A percentile compares a stretch with the other conserved stretches of the same genome.
These are phyloP conservation scores for Skeletonema menzelii DNA, from an alignment of 108 stramenopile genomes.

Conservation along the genomic window DNA sequence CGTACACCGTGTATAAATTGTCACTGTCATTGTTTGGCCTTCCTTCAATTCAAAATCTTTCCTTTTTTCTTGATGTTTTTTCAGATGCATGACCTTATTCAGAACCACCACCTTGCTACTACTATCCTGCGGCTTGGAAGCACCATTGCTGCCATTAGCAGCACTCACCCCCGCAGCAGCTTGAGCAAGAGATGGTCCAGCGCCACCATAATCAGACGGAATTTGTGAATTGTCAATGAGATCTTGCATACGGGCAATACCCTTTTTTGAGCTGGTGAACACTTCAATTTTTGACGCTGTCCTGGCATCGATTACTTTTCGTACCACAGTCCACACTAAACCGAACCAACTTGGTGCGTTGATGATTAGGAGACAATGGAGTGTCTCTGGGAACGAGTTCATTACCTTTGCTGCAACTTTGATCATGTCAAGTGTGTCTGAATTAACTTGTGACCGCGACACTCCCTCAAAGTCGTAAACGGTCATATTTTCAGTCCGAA, in stretches of 20 bases:
- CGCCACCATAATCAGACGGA: slow-evolving; percentile 37
- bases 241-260: slow-evolving; percentile 28
- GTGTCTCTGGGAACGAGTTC: slow-evolving; percentile 42
- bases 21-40: slow-evolving; percentile 17
- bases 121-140: not conserved
- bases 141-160: not conserved
- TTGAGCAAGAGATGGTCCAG: slow-evolving; percentile 28
- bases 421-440: slow-evolving; percentile 43
- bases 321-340: slow-evolving; percentile 34
- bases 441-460: slow-evolving; percentile 19
- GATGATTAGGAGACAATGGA: slow-evolving; percentile 41
- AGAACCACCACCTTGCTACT: slow-evolving; percentile 21
- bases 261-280: slow-evolving; percentile 28
- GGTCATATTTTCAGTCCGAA: slow-evolving; percentile 30
- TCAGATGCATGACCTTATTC: slow-evolving; percentile 22
- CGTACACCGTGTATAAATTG: slow-evolving; percentile 29
- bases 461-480: slow-evolving; percentile 46
- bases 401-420: slow-evolving; percentile 37
- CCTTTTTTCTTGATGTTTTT: slow-evolving; percentile 15
- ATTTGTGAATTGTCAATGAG: slow-evolving; percentile 43
- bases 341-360: slow-evolving; percentile 49
- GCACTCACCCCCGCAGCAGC: slow-evolving; percentile 7
- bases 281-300: slow-evolving; percentile 51
- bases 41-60: slow-evolving; percentile 19
- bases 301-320: slow-evolving; percentile 41